Conservation (phyloP, 176 grass and related monocot species). For the Alopecurus myosuroides region DNA sequence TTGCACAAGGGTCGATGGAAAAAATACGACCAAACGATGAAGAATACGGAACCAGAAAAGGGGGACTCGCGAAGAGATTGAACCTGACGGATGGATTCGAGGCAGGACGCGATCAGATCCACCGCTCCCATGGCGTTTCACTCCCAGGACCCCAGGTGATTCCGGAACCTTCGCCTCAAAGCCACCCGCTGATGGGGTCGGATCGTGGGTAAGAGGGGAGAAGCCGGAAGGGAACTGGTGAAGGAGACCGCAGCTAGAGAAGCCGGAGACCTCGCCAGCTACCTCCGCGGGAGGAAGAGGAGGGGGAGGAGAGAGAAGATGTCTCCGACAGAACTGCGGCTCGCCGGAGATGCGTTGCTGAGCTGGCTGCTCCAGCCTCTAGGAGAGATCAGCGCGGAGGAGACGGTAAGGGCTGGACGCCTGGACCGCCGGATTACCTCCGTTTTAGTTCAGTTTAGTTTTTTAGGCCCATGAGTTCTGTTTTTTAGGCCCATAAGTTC, state of each 20-base stretch:
- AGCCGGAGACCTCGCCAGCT: not conserved
- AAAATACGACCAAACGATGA: not conserved
- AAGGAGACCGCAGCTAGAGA: not conserved
- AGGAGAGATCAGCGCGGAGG: not conserved
- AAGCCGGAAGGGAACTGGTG: not conserved
- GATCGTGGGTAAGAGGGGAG: not conserved
- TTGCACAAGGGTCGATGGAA: not conserved
- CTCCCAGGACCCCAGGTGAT: not conserved
- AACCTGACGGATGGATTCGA: conserved; percentile 81
- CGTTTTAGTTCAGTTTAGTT: not conserved
- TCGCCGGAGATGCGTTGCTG: conserved; percentile 7
- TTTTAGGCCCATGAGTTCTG: not conserved
- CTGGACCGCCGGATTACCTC: not conserved
- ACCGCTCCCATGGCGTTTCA: conserved; percentile 53
- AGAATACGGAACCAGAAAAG: not conserved
- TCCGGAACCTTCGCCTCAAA: not conserved
- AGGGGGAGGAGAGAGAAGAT: not conserved
- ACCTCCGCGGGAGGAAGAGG: not conserved
- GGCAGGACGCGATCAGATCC: conserved; percentile 79
- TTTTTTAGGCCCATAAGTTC: not conserved
- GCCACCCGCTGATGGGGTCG: not conserved
- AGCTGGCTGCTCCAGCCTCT: not conserved
- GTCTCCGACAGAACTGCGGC: not conserved
- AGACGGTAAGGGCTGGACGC: not conserved
- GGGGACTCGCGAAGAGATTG: not conserved